These are phyloP conservation scores for Coprinopsis sp. DNA, from an alignment of 768 basidiomycete genomes.

Conservation along the genomic window DNA sequence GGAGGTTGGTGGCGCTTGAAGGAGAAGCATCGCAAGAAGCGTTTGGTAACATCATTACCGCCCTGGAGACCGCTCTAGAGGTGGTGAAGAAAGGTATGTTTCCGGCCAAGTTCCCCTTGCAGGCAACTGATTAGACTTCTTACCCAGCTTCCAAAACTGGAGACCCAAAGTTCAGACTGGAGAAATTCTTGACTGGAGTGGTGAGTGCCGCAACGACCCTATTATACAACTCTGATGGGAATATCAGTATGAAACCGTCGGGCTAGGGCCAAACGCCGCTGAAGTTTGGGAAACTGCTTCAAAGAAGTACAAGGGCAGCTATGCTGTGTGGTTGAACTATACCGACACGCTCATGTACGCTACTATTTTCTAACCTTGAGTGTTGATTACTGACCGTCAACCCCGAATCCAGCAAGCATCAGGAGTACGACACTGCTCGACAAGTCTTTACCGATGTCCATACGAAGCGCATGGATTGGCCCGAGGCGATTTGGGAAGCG, in stretches of 20 bases:
- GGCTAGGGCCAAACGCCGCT: slow-evolving; percentile 50
- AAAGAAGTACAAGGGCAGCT: slow-evolving; percentile 66
- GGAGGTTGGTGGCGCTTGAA: slow-evolving; percentile 42
- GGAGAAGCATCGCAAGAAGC: slow-evolving; percentile 43
- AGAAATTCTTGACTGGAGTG: slow-evolving; percentile 74
- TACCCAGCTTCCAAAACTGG: slow-evolving; percentile 55
- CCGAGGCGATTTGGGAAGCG: slow-evolving; percentile 89
- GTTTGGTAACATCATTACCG: slow-evolving; percentile 47
- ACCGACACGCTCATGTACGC: slow-evolving; percentile 71
- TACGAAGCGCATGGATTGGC: slow-evolving; percentile 84
- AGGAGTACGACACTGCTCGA: slow-evolving; percentile 57
- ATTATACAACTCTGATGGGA: too few relatives aligned
- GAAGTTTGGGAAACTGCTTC: slow-evolving; percentile 62
- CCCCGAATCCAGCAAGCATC: slow-evolving; percentile 39
- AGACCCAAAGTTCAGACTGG: slow-evolving; percentile 73
- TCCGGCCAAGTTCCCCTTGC: not conserved
- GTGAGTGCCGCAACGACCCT: too few relatives aligned
- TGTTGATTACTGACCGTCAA: slow-evolving; percentile 3
- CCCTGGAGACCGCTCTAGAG: slow-evolving; percentile 60
- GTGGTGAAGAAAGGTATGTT: slow-evolving; percentile 53
- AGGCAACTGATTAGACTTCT: not conserved
- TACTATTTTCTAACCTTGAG: slow-evolving; percentile 2
- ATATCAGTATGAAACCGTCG: slow-evolving; percentile 43
- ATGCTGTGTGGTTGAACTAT: slow-evolving; percentile 71
- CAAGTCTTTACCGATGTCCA: slow-evolving; percentile 62